These are phyloP conservation scores for Russula lepida DNA, from an alignment of 768 basidiomycete genomes.

Conservation along the genomic window DNA sequence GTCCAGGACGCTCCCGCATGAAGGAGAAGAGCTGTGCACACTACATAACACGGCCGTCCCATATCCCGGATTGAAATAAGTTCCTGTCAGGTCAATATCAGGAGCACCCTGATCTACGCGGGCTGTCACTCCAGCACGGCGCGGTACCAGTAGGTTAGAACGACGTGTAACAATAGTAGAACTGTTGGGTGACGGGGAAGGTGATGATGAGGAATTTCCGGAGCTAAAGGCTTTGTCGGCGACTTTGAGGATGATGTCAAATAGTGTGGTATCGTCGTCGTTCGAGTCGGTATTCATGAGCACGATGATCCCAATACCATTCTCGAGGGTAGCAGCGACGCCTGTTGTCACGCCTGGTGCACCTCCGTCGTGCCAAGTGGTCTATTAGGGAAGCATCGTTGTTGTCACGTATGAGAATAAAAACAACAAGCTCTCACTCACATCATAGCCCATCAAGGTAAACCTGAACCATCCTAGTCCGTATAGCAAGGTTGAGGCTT, in stretches of 20 bases:
- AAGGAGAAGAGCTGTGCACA: not conserved
- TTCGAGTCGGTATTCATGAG: constrained; percentile 23
- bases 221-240: not conserved
- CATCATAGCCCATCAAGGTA: constrained; percentile 35
- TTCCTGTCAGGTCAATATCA: not conserved
- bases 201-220: not conserved
- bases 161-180: not conserved
- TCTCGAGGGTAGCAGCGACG: constrained; percentile 30
- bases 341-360: constrained; percentile 30
- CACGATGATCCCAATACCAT: constrained; percentile 30
- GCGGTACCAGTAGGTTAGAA: not conserved
- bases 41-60: not conserved
- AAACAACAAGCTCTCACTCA: constrained; percentile 18
- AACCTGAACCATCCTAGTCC: constrained; percentile 37
- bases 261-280: not conserved
- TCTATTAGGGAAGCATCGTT: constrained; percentile 21
- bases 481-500: constrained; percentile 28
- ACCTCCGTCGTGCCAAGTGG: constrained; percentile 28
- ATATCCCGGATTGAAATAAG: constrained; percentile 1
- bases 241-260: not conserved
- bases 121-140: not conserved
- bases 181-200: not conserved
- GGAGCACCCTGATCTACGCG: not conserved
- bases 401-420: not conserved
- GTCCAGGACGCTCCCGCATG: constrained; percentile 3